phyloP scores from a whole-genome alignment of 306 rosid species.

The Abrus pulchellus region DNA sequence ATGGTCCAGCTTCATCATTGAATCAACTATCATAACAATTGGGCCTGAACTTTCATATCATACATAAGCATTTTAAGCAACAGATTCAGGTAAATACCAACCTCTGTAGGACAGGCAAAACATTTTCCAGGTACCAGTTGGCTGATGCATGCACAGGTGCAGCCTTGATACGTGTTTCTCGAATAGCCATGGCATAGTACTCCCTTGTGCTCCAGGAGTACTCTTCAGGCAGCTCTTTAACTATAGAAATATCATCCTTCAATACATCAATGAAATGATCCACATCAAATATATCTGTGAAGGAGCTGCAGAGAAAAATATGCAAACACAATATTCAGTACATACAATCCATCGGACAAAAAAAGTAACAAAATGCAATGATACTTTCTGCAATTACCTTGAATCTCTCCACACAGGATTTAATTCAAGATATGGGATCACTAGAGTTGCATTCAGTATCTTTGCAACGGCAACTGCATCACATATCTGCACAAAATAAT shows the following conservation, averaged over 20 bases:
- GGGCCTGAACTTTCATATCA: conserved; percentile 20
- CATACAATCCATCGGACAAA: conserved; percentile 34
- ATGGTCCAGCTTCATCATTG: conserved; percentile 15
- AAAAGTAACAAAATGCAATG: conserved; percentile 5
- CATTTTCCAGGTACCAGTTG: conserved; percentile 91
- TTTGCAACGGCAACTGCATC: conserved; percentile 98
- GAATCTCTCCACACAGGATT: conserved; percentile 98
- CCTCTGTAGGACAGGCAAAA: conserved; percentile 87
- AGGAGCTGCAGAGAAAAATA: conserved; percentile 74
- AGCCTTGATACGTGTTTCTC: conserved; percentile 87
- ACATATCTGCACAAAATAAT: conserved; percentile 73
- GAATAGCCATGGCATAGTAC: conserved; percentile 77
- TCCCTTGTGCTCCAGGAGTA: conserved; percentile 95
- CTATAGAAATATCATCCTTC: conserved; percentile 87
- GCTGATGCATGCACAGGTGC: conserved; percentile 96
- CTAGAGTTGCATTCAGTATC: conserved; percentile 94
- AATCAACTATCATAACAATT: background rate
- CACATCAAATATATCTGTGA: conserved; percentile 93
- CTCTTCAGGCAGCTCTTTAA: conserved; percentile 85
- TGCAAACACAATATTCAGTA: conserved; percentile 38
- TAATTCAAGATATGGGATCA: conserved; percentile 90
- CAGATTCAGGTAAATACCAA: conserved; percentile 61
- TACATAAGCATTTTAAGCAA: conserved; percentile 42
- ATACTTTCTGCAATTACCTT: conserved; percentile 60
- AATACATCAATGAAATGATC: conserved; percentile 93